These are phyloP conservation scores for Pythium aquatile DNA, from an alignment of 352 stramenopile genomes.

Conservation along the genomic window DNA sequence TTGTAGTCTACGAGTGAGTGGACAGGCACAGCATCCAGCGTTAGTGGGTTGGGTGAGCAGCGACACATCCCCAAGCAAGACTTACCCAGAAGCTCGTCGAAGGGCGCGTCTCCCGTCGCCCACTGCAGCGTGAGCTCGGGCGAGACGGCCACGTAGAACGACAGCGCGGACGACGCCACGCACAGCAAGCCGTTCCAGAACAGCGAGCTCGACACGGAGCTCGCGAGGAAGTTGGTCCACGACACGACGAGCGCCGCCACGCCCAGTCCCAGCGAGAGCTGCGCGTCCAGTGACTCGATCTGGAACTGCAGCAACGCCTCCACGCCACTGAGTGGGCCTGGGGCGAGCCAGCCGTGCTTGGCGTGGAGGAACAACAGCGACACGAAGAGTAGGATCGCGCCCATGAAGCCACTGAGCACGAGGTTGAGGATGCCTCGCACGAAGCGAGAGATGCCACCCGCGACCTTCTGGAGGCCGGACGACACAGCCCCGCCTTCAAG, in stretches of 20 bases:
- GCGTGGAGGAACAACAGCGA: constrained; percentile 77
- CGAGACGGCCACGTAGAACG: constrained; percentile 68
- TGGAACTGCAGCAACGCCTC: constrained; percentile 54
- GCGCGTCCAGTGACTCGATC: constrained; percentile 53
- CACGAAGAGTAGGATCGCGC: constrained; percentile 58
- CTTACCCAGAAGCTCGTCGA: constrained; percentile 74
- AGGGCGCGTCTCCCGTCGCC: constrained; percentile 49
- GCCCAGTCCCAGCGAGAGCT: constrained; percentile 41
- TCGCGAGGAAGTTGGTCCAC: constrained; percentile 35
- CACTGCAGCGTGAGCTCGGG: constrained; percentile 57
- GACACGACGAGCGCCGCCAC: constrained; percentile 37
- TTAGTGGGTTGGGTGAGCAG: background rate
- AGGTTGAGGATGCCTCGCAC: constrained; percentile 41
- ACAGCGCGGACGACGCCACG: constrained; percentile 42
- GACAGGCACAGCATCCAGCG: constrained; percentile 1
- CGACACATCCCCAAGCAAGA: background rate
- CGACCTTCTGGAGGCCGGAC: constrained; percentile 37
- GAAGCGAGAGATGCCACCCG: constrained; percentile 30
- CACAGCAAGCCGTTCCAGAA: constrained; percentile 74
- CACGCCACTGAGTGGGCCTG: constrained; percentile 51
- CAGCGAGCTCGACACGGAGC: constrained; percentile 50
- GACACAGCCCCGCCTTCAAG: constrained; percentile 55
- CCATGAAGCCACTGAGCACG: constrained; percentile 49
- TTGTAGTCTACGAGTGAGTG: constrained; percentile 64
- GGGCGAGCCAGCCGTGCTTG: constrained; percentile 49